Percentiles rank a stretch among this genome's conserved stretches.
Evolutionary conservation across 2,329 filamentous ascomycete genomes (phyloP).

Genomic region (Epichloe sp.): DNA sequence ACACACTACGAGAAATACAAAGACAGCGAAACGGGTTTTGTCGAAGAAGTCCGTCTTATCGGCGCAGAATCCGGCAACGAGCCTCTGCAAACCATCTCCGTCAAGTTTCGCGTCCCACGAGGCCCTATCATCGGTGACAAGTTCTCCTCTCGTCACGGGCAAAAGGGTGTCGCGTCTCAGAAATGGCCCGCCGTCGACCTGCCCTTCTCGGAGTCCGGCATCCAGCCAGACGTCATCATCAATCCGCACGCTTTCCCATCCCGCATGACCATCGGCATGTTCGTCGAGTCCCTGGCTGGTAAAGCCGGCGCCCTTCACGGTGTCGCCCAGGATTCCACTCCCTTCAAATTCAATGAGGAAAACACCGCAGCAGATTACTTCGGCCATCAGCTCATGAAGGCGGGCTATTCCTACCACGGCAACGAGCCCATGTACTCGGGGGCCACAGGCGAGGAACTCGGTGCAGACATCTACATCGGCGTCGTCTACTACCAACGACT

Average conservation of each 20-base stretch:
- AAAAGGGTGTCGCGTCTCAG: conserved; percentile 88
- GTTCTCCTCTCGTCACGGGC: conserved; percentile 95
- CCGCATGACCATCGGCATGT: conserved; percentile 99
- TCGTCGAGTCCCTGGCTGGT: conserved; percentile 90
- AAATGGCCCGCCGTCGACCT: conserved; percentile 91
- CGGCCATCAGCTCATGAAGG: conserved; percentile 85
- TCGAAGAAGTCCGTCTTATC: conserved; percentile 87
- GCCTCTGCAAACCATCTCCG: conserved; percentile 73
- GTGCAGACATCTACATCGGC: conserved; percentile 90
- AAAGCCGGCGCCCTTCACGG: conserved; percentile 92
- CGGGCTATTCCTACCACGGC: conserved; percentile 94
- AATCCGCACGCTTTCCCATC: conserved; percentile 99
- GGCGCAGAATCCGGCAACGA: conserved; percentile 74
- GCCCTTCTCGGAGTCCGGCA: conserved; percentile 93
- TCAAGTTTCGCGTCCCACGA: conserved; percentile 87
- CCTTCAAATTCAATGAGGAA: conserved; percentile 87
- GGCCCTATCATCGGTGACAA: conserved; percentile 94
- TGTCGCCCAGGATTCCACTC: conserved; percentile 88
- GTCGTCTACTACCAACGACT: conserved; percentile 97
- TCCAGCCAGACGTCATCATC: conserved; percentile 96
- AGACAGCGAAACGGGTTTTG: conserved; percentile 72
- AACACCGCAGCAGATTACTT: conserved; percentile 91
- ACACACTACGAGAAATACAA: conserved; percentile 93
- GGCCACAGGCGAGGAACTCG: conserved; percentile 87
- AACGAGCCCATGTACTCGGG: conserved; percentile 99